Evolutionary conservation across 108 stramenopile species (phyloP).

Genomic region (Skeletonema marinoi): DNA sequence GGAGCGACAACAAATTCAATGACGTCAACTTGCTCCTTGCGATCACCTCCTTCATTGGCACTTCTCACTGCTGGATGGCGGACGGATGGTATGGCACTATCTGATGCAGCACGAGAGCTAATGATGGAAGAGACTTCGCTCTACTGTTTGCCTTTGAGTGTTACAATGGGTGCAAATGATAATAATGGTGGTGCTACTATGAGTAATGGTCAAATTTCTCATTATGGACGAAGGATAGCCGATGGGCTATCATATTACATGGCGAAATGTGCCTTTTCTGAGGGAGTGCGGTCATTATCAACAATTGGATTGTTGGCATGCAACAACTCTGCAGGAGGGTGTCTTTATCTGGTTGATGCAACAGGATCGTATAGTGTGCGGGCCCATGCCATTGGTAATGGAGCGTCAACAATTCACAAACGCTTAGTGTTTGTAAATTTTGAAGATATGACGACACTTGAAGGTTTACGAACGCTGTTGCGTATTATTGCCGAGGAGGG

Average conservation of each 20-base stretch:
- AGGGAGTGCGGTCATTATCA: constrained; percentile 48
- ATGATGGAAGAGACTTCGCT: constrained; percentile 48
- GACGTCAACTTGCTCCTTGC: neutral
- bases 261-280: constrained; percentile 61
- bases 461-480: constrained; percentile 31
- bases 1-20: neutral
- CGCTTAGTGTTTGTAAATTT: constrained; percentile 41
- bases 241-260: constrained; percentile 62
- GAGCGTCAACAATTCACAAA: constrained; percentile 39
- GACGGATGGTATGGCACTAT: constrained; percentile 62
- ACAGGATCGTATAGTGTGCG: constrained; percentile 72
- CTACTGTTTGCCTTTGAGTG: constrained; percentile 44
- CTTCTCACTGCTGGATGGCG: constrained; percentile 78
- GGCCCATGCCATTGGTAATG: constrained; percentile 68
- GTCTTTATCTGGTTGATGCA: constrained; percentile 65
- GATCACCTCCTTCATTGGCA: constrained; percentile 49
- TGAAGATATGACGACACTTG: constrained; percentile 20
- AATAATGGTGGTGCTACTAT: neutral
- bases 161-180: constrained; percentile 1
- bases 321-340: constrained; percentile 1
- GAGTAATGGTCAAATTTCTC: neutral
- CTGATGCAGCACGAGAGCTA: constrained; percentile 49
- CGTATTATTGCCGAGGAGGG: constrained; percentile 29
- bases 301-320: constrained; percentile 66
- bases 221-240: constrained; percentile 62